Base-by-base conservation (phyloP, 1,284 basidiomycete species). In the Anthracocystis panici-leucophaei region DNA sequence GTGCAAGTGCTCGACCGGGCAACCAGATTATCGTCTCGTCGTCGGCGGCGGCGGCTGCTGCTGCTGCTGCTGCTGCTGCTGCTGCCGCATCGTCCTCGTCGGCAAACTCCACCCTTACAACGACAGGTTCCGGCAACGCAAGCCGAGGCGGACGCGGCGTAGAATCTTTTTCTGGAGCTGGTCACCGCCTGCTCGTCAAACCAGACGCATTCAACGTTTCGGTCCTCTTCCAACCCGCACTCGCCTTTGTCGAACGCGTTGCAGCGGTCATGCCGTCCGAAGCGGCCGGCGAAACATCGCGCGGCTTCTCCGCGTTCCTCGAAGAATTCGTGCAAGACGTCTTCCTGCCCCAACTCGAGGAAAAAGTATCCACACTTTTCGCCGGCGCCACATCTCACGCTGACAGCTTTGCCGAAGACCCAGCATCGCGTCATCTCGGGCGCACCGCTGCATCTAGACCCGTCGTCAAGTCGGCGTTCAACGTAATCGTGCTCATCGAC, bases 181-280 rank as follows among this genome's bases (percentile, higher is more conserved):
- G 92, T 58, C 95, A 98, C 87, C 90, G 93, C 25, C 88, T 93
- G 21, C 89, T 99, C 31, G 92, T 97, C 68, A 91, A 91, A 68
- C 92, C 97, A 1, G 93, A 98, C 84, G 93, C 94, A 1, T 98
- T 98, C 87, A 95, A 97, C 86, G 93, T 98, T 55, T 92, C 91
- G 54, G 90, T 95, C 14, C 88, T 99, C 14, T 97, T 99, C 86
- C 93, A 94, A 77, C 96, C 97, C 0, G 96, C 95, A 8, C 87
- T 97, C 11, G 88, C 91, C 0, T 98, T 97, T 85, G 88, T 98
- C 69, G 89, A 92, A 64, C 90, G 92, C 3, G 88, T 87, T 0
- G 48, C 70, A 40, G 49, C 61, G n/a, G 64, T 85, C 11, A 77
- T 84, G 62, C 83, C 83, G 3, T 54, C 55, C 14, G 78, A 80